Base-by-base conservation (phyloP, 2,329 filamentous ascomycete species). In the Cordyceps pruinosa region DNA sequence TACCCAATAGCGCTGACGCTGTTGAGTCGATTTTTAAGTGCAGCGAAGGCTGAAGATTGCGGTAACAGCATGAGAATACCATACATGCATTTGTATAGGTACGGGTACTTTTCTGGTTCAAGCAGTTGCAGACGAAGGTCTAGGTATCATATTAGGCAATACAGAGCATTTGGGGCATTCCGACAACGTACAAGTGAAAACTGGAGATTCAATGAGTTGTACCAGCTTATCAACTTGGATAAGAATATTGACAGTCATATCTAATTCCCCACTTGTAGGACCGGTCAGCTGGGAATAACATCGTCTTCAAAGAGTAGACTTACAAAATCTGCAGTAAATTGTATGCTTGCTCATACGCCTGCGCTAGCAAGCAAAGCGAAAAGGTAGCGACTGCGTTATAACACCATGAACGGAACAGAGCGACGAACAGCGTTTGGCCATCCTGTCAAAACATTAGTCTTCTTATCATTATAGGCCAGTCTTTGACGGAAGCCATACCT, bases 201-300 rank as follows among this genome's bases (percentile, higher is more conserved):
- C 94, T 0, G 94, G 94, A 0, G 92, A 97, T 70, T 99, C 94
- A 39, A 99, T 85, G 17, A 99, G 80, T 70, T 99, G 94, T 13
- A 99, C 94, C 17, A 99, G 81, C 71, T 99, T 99, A 72, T 99
- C 94, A 64, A 99, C 97, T 70, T 99, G 95, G 44, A 99, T 99
- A 56, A 99, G 82, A 73, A 97, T 96, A 65, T 96, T 96, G 64
- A 99, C 94, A 0, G 93, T 97, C 90, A 99, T 97, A 70, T 99
- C 94, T 49, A 99, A 79, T 66, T 99, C 94, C 59, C 90, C 94
- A 72, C 90, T 96, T 13, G 21, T 9, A 34, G 32, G 4, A n/a
- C 13, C 34, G 17, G 17, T 55, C 21, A 46, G 42, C 25, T 13
- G 15, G 35, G 13, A 46, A 21, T 9, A 25, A n/a, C 3, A 21